phyloP scores from a whole-genome alignment of 129 eudicot species.

The Logfia minima region DNA sequence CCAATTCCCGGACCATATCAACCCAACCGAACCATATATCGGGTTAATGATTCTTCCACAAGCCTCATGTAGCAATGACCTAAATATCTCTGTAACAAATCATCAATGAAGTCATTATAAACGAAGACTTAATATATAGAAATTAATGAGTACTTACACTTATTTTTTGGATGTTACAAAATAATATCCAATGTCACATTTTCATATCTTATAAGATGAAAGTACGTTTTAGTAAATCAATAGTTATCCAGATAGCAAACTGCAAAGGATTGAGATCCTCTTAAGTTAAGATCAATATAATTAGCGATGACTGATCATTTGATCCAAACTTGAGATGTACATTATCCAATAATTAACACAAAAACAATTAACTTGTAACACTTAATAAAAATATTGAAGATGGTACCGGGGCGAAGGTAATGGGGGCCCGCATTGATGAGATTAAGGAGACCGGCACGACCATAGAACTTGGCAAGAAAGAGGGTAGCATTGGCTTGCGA shows the following conservation, averaged over 20 bases:
- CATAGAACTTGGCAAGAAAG: conserved; percentile 61
- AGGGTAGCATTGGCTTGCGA: conserved; percentile 60
- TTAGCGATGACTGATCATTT: too few species aligned
- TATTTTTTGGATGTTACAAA: too few species aligned
- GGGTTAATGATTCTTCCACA: conserved; percentile 71
- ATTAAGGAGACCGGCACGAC: conserved; percentile 55
- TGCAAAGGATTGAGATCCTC: too few species aligned
- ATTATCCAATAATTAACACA: too few species aligned
- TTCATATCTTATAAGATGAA: too few species aligned
- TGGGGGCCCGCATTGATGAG: conserved; percentile 49
- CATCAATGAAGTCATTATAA: background rate
- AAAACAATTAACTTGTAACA: background rate
- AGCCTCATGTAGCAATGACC: conserved; percentile 59
- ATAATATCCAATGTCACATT: background rate
- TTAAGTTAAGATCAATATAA: too few species aligned
- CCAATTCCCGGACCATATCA: conserved; percentile 59
- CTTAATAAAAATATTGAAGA: background rate
- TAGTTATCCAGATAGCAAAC: too few species aligned
- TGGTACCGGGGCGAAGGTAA: conserved; percentile 49
- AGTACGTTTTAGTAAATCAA: too few species aligned
- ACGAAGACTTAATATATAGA: background rate
- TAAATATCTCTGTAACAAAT: conserved; percentile 36
- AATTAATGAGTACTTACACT: background rate
- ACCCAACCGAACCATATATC: conserved; percentile 55
- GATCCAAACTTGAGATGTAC: too few species aligned